Evolutionary conservation across 768 basidiomycete species (phyloP), one percentile per base, ranked within the genome.

Genomic region (Lepiota subincarnata): DNA sequence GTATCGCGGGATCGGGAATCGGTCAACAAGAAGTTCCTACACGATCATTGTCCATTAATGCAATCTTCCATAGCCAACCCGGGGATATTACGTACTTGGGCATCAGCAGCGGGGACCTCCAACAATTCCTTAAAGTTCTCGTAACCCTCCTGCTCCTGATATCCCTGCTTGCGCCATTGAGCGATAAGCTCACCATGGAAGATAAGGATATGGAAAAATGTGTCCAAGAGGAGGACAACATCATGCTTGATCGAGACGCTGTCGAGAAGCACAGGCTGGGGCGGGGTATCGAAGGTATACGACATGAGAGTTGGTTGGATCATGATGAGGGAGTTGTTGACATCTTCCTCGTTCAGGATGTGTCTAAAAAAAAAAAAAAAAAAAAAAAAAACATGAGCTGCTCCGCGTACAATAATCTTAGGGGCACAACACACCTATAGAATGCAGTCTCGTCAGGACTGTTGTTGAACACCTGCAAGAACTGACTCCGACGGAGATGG

Each of bases 231-330:
- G 26, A 99, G 84, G 64, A 99, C 86, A 57, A 95, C 92, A 63
- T 98, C 97, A 40, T 90, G 89, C 69, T 96, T 94, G 73, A 98
- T 98, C 45, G 96, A 98, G 41, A 99, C 86, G 48, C 92, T 95
- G 74, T 99, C 97, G 28, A 99, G 84, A 16, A 99, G 77, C 28
- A 98, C 96, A 14, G 97, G 97, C 61, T 94, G 91, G 12, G 97
- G 87, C 8, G 84, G 80, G 2, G 84, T 81, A 66, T 99, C 97
- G 66, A 98, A 89, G 6, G 89, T 87, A 70, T 98, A 99, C 2
- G 94, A 95, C 95, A 98, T 98, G 47, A 99, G 82, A 6, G 97
- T 99, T 2, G 97, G 97, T 69, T 99, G 97, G 47, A 99, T 99
- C 97, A 98, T 98, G 70, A 98, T 97, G 54, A 99, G 73, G 12